Evolutionary conservation across 2,329 filamentous ascomycete genomes (phyloP).

Genomic region (Pestalotiopsis sp.): DNA sequence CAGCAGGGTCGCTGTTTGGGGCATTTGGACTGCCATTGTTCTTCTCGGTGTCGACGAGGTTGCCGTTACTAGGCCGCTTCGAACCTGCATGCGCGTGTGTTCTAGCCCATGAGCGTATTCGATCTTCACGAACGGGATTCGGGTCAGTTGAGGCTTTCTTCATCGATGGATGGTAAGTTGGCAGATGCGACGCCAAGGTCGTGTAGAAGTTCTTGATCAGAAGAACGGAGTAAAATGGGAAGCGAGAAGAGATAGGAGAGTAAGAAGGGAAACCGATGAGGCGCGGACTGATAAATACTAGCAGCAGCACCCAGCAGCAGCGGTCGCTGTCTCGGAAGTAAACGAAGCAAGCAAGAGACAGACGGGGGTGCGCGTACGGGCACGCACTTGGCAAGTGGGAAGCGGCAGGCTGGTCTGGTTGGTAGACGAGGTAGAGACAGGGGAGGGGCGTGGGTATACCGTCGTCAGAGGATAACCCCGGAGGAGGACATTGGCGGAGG

Average conservation of each 20-base stretch:
- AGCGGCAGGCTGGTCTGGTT: too few species aligned
- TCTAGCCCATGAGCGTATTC: constrained; percentile 55
- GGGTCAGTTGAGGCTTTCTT: constrained; percentile 56
- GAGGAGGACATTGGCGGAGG: not conserved
- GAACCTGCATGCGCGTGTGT: constrained; percentile 56
- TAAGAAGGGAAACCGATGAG: not conserved
- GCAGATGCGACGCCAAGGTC: constrained; percentile 31
- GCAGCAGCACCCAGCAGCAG: not conserved
- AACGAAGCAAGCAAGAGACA: not conserved
- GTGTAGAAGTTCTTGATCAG: not conserved
- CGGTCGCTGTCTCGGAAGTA: not conserved
- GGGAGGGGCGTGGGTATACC: not conserved
- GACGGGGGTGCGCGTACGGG: not conserved
- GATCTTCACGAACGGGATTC: constrained; percentile 51
- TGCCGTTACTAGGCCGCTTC: constrained; percentile 40
- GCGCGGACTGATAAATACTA: constrained; percentile 4
- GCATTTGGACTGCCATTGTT: constrained; percentile 20
- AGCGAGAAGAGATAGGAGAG: not conserved
- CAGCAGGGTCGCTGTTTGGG: constrained; percentile 18
- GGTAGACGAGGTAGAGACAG: too few species aligned
- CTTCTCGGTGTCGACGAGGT: constrained; percentile 26
- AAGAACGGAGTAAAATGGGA: not conserved
- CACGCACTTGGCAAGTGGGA: not conserved
- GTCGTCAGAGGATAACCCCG: not conserved
- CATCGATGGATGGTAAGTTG: constrained; percentile 51